Base-by-base conservation (phyloP, 768 basidiomycete genomes). In the Podaxis sp. region DNA sequence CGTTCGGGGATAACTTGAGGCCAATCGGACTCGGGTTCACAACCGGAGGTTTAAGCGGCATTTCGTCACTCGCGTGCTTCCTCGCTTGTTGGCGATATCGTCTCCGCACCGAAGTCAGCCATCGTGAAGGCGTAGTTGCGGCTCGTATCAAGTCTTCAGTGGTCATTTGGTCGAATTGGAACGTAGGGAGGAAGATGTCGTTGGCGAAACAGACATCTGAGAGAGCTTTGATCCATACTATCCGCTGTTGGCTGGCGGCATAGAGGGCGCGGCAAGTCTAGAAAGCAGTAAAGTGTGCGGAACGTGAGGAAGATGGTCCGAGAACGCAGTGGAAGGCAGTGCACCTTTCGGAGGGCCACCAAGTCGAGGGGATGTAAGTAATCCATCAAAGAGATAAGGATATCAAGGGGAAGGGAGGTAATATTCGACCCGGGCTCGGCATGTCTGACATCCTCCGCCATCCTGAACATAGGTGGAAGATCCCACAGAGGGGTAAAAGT, bases 141-240 rank as follows among this genome's bases (percentile, higher is more conserved):
- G 66, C 66, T 27, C 55, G 57, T 29, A 66, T 63, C 17, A 70
- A 46, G 7, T 64, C 65, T 49, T 38, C 54, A 1, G 63, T 52
- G 13, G 62, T 63, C 68, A 70, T 67, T 33, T 64, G 24, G 41
- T 66, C 61, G 50, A 65, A 13, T 15, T 66, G 66, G 46, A 67
- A 70, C 4, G 68, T 64, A 5, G 69, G 63, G 6, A 50, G 25
- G 47, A 67, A 70, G 7, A 68, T 33, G 41, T 64, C 19, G 38
- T 70, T 65, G 8, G 58, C 3, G 13, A 46, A 46, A 49, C 66
- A 67, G 7, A 68, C 47, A 17, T 64, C 57, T 19, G 63, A 63
- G 17, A 70, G 63, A 0, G 66, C 66, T 12, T 59, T 66, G 50
- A 65, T 40, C 69, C 69, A 70, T 6, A 70, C 68, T 11, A 49